Percentiles rank a stretch among this genome's conserved stretches.
These are phyloP conservation scores for Candida sphagnicola DNA, from an alignment of 805 yeast species.

Conservation along the genomic window DNA sequence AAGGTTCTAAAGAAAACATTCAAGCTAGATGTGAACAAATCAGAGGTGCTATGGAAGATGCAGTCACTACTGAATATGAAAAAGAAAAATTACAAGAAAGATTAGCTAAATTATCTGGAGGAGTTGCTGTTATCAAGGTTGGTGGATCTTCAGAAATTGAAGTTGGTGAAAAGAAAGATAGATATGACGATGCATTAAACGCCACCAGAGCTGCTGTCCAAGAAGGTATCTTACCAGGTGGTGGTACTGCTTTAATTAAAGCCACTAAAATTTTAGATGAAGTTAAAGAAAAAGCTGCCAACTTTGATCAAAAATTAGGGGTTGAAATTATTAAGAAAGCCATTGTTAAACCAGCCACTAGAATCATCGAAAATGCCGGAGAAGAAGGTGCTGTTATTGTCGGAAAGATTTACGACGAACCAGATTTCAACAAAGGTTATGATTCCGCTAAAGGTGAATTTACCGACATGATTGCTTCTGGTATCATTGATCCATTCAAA, in stretches of 20 bases:
- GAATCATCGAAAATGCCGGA: slow-evolving; percentile 95
- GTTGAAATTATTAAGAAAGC: slow-evolving; percentile 91
- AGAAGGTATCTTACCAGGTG: slow-evolving; percentile 98
- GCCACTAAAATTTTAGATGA: slow-evolving; percentile 74
- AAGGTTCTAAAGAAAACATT: slow-evolving; percentile 78
- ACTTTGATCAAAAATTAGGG: slow-evolving; percentile 96
- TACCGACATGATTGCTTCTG: slow-evolving; percentile 94
- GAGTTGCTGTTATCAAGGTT: slow-evolving; percentile 97
- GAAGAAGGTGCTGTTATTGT: slow-evolving; percentile 96
- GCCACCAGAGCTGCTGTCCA: slow-evolving; percentile 99
- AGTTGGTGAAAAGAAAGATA: slow-evolving; percentile 99
- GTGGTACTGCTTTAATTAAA: slow-evolving; percentile 96
- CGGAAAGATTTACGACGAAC: slow-evolving; percentile 68
- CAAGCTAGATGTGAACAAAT: slow-evolving; percentile 91
- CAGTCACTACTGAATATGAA: slow-evolving; percentile 84
- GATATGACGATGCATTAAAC: slow-evolving; percentile 96
- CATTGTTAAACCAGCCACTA: slow-evolving; percentile 91
- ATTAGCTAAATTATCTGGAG: slow-evolving; percentile 93
- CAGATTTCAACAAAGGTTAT: slow-evolving; percentile 84
- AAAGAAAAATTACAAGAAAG: slow-evolving; percentile 96
- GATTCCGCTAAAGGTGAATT: slow-evolving; percentile 89
- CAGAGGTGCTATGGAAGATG: slow-evolving; percentile 71
- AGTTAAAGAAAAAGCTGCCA: slow-evolving; percentile 59
- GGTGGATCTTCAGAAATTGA: slow-evolving; percentile 98
- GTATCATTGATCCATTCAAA: slow-evolving; percentile 98